A percentile compares a stretch with the other conserved stretches of the same genome.
Conservation (phyloP, 148 eudicot species). For the Camellia lanceoleosa region DNA sequence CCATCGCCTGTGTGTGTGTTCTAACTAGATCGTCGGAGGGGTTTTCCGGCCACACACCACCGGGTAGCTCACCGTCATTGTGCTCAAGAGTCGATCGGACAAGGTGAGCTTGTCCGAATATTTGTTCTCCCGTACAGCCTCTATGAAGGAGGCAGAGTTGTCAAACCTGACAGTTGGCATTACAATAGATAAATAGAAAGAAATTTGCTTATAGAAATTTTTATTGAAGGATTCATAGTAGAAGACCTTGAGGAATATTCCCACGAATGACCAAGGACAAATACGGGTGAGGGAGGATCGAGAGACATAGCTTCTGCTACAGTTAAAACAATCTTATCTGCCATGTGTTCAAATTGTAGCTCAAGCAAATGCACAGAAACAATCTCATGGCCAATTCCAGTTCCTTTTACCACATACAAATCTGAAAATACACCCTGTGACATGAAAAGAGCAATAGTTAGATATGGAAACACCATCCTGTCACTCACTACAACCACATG, state of each 20-base stretch:
- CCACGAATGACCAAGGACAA: conserved; percentile 79
- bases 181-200: too few species aligned
- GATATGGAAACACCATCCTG: conserved; percentile 14
- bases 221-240: background rate
- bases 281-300: conserved; percentile 89
- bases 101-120: too few species aligned
- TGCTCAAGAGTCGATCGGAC: too few species aligned
- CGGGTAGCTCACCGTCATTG: too few species aligned
- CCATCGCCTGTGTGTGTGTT: too few species aligned
- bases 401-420: conserved; percentile 75
- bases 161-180: too few species aligned
- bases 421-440: conserved; percentile 79
- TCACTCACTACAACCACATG: background rate
- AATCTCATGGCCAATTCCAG: conserved; percentile 78
- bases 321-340: conserved; percentile 71
- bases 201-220: background rate
- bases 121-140: too few species aligned
- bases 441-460: background rate
- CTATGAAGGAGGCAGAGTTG: too few species aligned
- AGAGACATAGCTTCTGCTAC: conserved; percentile 96
- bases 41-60: too few species aligned
- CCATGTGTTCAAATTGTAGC: conserved; percentile 50
- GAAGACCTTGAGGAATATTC: conserved; percentile 66
- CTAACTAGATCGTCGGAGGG: too few species aligned
- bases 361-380: conserved; percentile 80